Conservation (phyloP, 164 flowering plant genomes). For the Annona cherimola region DNA sequence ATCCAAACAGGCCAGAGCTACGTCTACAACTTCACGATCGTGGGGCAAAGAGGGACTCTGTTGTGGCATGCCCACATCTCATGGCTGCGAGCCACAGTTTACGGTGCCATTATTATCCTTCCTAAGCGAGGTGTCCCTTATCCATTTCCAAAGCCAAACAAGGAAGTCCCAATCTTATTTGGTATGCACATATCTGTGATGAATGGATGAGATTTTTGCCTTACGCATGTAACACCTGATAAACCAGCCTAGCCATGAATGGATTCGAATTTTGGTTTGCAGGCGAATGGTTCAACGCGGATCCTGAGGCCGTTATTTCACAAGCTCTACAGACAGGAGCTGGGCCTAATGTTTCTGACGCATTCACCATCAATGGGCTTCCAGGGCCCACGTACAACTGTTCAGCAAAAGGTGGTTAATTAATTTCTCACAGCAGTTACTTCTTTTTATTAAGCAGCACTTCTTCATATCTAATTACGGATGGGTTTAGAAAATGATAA, state of each 20-base stretch:
- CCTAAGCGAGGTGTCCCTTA: constrained; percentile 36
- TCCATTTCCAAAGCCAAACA: constrained; percentile 50
- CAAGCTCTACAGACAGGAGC: constrained; percentile 50
- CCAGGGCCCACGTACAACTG: constrained; percentile 62
- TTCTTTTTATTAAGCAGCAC: no score
- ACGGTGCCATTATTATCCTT: constrained; percentile 52
- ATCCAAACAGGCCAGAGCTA: constrained; percentile 45
- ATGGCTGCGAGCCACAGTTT: constrained; percentile 46
- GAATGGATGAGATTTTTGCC: neutral
- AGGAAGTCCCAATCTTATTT: constrained; percentile 43
- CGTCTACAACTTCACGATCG: constrained; percentile 47
- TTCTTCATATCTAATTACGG: no score
- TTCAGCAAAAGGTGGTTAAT: constrained; percentile 34
- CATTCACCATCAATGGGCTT: constrained; percentile 52
- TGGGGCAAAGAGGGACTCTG: constrained; percentile 57
- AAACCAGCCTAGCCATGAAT: neutral
- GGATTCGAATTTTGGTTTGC: constrained; percentile 4
- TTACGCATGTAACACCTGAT: neutral
- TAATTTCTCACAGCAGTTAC: no score
- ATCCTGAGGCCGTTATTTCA: constrained; percentile 41
- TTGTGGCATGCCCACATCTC: constrained; percentile 55
- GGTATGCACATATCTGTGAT: constrained; percentile 23
- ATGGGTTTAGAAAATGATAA: no score
- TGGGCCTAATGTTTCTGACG: constrained; percentile 56
- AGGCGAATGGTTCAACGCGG: constrained; percentile 60